Percentiles rank a stretch among this genome's conserved stretches.
Evolutionary conservation across 805 yeast species (phyloP).

Genomic region (Cyberlindnera amylophila): DNA sequence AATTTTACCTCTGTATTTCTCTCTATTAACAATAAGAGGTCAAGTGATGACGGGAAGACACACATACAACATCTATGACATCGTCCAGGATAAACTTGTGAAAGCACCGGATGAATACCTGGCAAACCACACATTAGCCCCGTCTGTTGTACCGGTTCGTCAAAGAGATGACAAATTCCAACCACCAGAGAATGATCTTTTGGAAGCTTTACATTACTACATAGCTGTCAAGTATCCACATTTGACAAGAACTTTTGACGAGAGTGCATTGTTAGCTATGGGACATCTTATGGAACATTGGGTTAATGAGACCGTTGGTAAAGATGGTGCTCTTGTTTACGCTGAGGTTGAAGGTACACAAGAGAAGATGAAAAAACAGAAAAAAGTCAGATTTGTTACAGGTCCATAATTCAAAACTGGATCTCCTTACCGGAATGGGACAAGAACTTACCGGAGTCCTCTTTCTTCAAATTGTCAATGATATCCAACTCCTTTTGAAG

Average conservation of each 20-base stretch:
- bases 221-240: constrained; percentile 25
- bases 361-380: neutral
- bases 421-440: constrained; percentile 18
- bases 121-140: constrained; percentile 1
- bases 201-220: constrained; percentile 35
- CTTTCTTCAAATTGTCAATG: constrained; percentile 10
- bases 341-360: constrained; percentile 12
- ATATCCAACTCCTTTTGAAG: constrained; percentile 18
- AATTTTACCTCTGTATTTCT: neutral
- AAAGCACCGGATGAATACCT: constrained; percentile 18
- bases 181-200: constrained; percentile 26
- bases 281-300: constrained; percentile 36
- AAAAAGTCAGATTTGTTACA: neutral
- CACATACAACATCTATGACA: neutral
- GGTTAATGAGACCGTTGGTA: constrained; percentile 27
- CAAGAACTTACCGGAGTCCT: constrained; percentile 22
- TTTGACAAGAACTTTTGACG: constrained; percentile 30
- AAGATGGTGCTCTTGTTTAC: constrained; percentile 4
- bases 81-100: neutral
- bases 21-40: neutral
- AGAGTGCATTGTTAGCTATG: constrained; percentile 33
- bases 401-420: constrained; percentile 10
- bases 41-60: neutral
- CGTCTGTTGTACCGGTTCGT: constrained; percentile 18
- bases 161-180: constrained; percentile 12